Conservation (phyloP, 2,329 filamentous ascomycete genomes). For the Diaporthe citri region DNA sequence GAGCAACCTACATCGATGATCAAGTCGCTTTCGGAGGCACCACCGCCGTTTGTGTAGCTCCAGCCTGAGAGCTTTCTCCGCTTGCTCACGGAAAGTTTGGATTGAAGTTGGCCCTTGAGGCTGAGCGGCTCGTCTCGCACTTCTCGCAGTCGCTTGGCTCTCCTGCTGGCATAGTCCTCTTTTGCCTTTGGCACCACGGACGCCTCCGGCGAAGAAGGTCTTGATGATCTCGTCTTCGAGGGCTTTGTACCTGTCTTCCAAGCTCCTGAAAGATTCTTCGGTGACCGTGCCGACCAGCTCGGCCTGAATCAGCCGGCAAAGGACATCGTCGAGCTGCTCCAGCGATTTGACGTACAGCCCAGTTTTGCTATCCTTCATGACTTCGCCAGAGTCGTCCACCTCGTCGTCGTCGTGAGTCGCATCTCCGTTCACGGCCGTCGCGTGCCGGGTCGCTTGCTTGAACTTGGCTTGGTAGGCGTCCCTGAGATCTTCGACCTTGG, state of each 20-base stretch:
- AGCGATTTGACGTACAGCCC: conserved; percentile 57
- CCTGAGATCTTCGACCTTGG: conserved; percentile 77
- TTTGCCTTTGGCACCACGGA: conserved; percentile 76
- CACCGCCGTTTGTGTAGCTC: conserved; percentile 52
- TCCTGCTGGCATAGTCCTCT: conserved; percentile 68
- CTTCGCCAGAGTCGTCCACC: conserved; percentile 50
- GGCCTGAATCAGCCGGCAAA: conserved; percentile 69
- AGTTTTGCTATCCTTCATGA: conserved; percentile 47
- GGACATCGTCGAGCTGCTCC: conserved; percentile 62
- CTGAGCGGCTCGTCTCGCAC: conserved; percentile 65
- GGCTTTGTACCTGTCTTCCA: conserved; percentile 70
- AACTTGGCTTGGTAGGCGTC: conserved; percentile 66
- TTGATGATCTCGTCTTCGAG: conserved; percentile 74
- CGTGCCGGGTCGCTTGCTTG: conserved; percentile 43
- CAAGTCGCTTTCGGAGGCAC: conserved; percentile 54
- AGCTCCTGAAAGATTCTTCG: conserved; percentile 68
- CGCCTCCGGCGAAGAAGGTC: conserved; percentile 63
- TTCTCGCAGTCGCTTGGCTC: conserved; percentile 66
- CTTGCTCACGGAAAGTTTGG: conserved; percentile 37
- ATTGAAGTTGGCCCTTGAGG: conserved; percentile 65
- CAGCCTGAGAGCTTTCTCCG: conserved; percentile 39
- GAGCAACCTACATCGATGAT: conserved; percentile 61
- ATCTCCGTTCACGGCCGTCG: conserved; percentile 24
- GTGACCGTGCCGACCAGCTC: conserved; percentile 77
- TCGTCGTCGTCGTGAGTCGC: conserved; percentile 47